phyloP scores from a whole-genome alignment of 805 yeast genomes.

The Pichia nakasei region DNA sequence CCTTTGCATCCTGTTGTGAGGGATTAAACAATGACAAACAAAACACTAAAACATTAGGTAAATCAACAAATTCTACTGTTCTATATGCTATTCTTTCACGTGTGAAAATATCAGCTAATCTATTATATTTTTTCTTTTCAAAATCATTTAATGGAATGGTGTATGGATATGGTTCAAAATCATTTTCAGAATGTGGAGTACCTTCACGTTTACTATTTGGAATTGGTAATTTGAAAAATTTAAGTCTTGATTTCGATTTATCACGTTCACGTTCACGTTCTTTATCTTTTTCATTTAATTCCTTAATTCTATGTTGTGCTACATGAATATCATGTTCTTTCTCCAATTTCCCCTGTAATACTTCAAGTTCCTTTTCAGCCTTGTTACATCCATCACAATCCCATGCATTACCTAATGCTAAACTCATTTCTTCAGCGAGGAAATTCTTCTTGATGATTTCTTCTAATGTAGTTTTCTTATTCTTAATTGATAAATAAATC shows the following conservation, averaged over 20 bases:
- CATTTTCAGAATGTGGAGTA: not conserved
- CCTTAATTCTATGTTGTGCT: slow-evolving; percentile 18
- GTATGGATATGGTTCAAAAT: slow-evolving; percentile 1
- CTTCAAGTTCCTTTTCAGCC: slow-evolving; percentile 11
- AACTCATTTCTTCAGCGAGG: slow-evolving; percentile 51
- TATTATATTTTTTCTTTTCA: slow-evolving; percentile 17
- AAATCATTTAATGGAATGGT: slow-evolving; percentile 12
- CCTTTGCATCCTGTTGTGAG: slow-evolving; percentile 19
- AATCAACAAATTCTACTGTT: slow-evolving; percentile 25
- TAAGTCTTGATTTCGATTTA: slow-evolving; percentile 1
- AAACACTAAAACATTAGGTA: slow-evolving; percentile 26
- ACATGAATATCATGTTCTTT: slow-evolving; percentile 8
- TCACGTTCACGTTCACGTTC: slow-evolving; percentile 9
- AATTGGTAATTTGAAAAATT: not conserved
- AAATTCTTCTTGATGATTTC: slow-evolving; percentile 59
- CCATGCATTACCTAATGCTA: slow-evolving; percentile 70
- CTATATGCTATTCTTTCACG: slow-evolving; percentile 23
- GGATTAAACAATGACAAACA: slow-evolving; percentile 27
- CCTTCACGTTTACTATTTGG: not conserved
- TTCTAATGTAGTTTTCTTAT: slow-evolving; percentile 30
- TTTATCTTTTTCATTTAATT: slow-evolving; percentile 21
- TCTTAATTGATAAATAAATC: slow-evolving; percentile 23
- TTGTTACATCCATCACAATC: slow-evolving; percentile 65
- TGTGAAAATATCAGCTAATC: slow-evolving; percentile 12
- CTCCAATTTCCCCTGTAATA: slow-evolving; percentile 5